These are phyloP conservation scores for Stephanocyclus meneghinianus DNA, from an alignment of 352 stramenopile species.

Conservation along the genomic window DNA sequence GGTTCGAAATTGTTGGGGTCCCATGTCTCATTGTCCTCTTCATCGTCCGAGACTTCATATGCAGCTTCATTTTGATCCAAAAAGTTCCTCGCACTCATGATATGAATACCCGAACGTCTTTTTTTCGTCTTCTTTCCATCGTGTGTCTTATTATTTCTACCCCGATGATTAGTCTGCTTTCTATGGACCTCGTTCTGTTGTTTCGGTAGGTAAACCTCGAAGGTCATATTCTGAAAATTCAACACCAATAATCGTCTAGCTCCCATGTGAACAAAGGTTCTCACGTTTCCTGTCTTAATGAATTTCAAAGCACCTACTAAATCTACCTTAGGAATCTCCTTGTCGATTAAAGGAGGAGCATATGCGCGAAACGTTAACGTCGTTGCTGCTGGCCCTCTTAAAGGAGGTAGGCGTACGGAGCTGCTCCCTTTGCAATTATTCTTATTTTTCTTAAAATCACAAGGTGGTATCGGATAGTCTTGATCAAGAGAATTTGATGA, in stretches of 20 bases:
- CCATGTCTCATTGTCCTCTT: conserved; percentile 18
- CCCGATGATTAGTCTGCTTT: not conserved
- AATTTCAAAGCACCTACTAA: conserved; percentile 33
- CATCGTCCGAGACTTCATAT: conserved; percentile 1
- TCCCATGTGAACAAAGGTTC: conserved; percentile 29
- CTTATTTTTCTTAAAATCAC: not conserved
- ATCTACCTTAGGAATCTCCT: conserved; percentile 50
- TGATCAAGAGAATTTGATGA: not conserved
- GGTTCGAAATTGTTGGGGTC: conserved; percentile 20
- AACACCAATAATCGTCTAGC: conserved; percentile 25
- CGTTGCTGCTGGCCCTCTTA: conserved; percentile 10
- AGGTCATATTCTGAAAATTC: conserved; percentile 36
- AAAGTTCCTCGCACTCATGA: conserved; percentile 22
- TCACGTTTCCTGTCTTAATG: conserved; percentile 26
- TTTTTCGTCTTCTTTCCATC: not conserved
- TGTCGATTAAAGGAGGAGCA: conserved; percentile 30
- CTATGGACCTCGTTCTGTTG: not conserved
- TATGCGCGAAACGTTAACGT: conserved; percentile 29
- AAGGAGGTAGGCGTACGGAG: conserved; percentile 1
- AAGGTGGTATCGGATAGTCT: not conserved
- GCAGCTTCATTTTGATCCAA: not conserved
- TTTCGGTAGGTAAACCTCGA: conserved; percentile 27
- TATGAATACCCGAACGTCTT: conserved; percentile 18
- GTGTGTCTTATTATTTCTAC: not conserved
- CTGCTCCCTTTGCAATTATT: not conserved